Evolutionary conservation across 352 stramenopile genomes (phyloP), one percentile per base, ranked within the genome.

Genomic region (Phytophthora sansomeana): DNA sequence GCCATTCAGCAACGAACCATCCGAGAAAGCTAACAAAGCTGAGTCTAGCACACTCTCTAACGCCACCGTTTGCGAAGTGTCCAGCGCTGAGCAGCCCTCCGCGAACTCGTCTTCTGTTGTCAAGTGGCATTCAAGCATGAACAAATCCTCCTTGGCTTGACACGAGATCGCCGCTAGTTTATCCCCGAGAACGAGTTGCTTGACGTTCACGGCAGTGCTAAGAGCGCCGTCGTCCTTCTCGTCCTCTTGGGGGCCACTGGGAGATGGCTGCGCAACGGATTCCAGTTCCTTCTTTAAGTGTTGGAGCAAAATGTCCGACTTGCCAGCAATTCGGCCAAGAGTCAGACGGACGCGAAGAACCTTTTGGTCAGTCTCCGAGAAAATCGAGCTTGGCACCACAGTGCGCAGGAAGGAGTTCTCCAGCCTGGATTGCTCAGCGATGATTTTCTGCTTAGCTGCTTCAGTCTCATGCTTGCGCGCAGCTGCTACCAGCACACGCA

Each of bases 301-400:
- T 30, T 91, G 74, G 30, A 93, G 36, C 46, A 95, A 66, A 24
- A 95, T 88, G 24, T 89, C 81, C 1, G 82, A 72, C 59, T 93
- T 95, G 26, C 82, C 83, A 14, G 77, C 71, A 46, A 95, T 77
- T 13, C 85, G 84, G 13, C 79, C 81, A 17, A 95, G 50, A 11
- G 77, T 79, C 21, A 93, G 70, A 16, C 87, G 87, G 13, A 92
- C 78, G 9, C 81, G 83, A 17, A 95, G 74, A 51, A 92, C 73
- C 56, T 87, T 89, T 30, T 91, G 79, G 48, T 96, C 87, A 19
- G 76, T 79, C 46, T 93, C 85, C 0, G 81, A 84, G 24, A 96
- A 83, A 32, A 96, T 89, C 14, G 84, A 80, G 36, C 38, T 89
- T 5, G 87, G 87, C 16, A 96, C 69, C 11, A 92, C 69, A 19